phyloP scores from a whole-genome alignment of 495 filamentous ascomycete species.

The Margaritispora aquatica region DNA sequence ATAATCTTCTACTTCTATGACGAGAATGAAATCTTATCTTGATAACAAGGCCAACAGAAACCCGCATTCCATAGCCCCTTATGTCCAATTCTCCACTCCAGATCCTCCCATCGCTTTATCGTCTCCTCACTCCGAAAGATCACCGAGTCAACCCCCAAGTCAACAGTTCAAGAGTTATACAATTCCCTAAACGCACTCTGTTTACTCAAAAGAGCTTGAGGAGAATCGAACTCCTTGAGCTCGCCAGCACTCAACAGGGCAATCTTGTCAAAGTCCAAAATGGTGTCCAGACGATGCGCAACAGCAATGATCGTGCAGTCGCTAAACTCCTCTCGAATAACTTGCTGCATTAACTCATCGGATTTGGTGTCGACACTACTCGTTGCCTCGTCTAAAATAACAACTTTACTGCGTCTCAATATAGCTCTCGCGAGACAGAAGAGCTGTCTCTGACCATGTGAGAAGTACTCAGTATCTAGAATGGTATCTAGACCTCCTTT shows the following conservation, averaged over 20 bases:
- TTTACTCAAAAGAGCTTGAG: slow-evolving; percentile 6
- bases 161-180: slow-evolving; percentile 6
- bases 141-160: not conserved
- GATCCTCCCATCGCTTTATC: not conserved
- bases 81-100: not conserved
- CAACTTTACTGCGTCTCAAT: slow-evolving; percentile 26
- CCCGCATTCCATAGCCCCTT: too few species aligned
- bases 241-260: slow-evolving; percentile 35
- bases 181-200: slow-evolving; percentile 6
- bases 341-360: slow-evolving; percentile 51
- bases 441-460: slow-evolving; percentile 40
- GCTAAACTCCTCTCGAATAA: slow-evolving; percentile 52
- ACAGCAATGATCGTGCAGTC: slow-evolving; percentile 55
- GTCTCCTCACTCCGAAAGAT: not conserved
- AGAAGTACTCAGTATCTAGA: slow-evolving; percentile 32
- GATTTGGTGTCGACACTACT: slow-evolving; percentile 48
- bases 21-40: too few species aligned
- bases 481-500: slow-evolving; percentile 36
- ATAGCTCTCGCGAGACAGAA: slow-evolving; percentile 42
- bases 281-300: slow-evolving; percentile 55
- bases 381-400: slow-evolving; percentile 44
- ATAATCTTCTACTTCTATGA: too few species aligned
- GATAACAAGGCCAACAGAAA: too few species aligned
- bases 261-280: slow-evolving; percentile 40
- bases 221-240: slow-evolving; percentile 12